Base-by-base conservation (phyloP, 2,329 filamentous ascomycete species). In the Lojkania enalia region DNA sequence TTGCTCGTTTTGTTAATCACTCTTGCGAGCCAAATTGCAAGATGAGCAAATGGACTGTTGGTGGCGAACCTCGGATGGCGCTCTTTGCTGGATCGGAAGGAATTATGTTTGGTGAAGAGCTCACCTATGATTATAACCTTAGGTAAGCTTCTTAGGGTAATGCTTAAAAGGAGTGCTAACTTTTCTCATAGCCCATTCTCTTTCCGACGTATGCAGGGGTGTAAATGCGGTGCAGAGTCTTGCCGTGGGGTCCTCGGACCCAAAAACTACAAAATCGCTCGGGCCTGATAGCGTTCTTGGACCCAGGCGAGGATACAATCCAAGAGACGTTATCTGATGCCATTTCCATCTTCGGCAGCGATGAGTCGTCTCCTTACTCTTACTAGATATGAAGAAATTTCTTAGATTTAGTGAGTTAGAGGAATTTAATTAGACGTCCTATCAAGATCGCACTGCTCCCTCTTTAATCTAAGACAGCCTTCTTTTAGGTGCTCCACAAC, bases 1-100 rank as follows among this genome's bases (percentile, higher is more conserved):
- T 97, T 71, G 92, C 94, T 62, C 87, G 94, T 44, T 99, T 99
- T 69, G 91, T 99, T 67, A 99, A 99, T 67, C 94, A 99, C 70
- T 96, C 90, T 15, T 99, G 94, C 72, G 86, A 88, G 45, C 94
- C 94, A 2, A 99, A 99, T 66, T 97, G 92, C 72, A 84, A 87
- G 51, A 97, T 99, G 91, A 90, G 95, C 62, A 97, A 96, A 70
- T 96, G 90, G 90, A 92, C 91, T 51, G 94, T 99, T 42, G 85
- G 85, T 37, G 91, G 91, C 20, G 90, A 95, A 68, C 92, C 92
- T 32, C 84, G 94, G 43, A 97, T 99, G 90, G 94, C 91, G 13
- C 81, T 99, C 1, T 99, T 99, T 67, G 94, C 94, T 11, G 92
- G 92, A 20, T 87, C 95, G 58, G 78, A 80, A 36, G 90, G 90